Evolutionary conservation across 352 stramenopile genomes (phyloP), one percentile per base, ranked within the genome.

Genomic region (Halophytophthora polymorphica): DNA sequence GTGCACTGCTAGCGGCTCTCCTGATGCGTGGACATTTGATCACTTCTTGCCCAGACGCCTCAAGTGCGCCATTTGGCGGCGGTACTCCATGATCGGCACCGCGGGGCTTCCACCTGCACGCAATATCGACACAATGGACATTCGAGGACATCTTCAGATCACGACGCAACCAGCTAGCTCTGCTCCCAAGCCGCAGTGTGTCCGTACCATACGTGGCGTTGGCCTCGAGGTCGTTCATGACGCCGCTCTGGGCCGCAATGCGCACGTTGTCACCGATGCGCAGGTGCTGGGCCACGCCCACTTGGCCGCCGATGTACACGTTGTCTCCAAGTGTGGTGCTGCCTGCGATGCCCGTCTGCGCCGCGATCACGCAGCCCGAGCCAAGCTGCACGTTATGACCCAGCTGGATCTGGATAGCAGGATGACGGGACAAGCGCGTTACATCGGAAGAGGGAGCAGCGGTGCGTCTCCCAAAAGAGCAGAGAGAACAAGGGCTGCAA

Each of bases 311-410:
- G 34, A 93, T 73, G 45, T 89, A 61, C 23, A 93, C 85, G 36
- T 87, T 86, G 17, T 70, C 66, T 17, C 85, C 79, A 21, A 95
- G 39, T 6, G 77, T 90, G 18, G 81, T 90, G 52, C 85, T 95
- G 22, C 83, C 83, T 1, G 83, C 85, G 54, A 95, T 95, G 15
- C 83, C 85, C 1, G 79, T 86, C 50, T 95, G 83, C 10, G 81
- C 85, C 2, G 81, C 81, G 33, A 95, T 73, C 25, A 93, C 75
- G 55, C 85, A 93, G 11, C 71, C 71, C 4, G 40, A 37, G 31
- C 83, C 85, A 40, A 95, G 66, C 37, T 92, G 75, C 12, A 93
- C 83, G 33, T 95, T 95, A 67, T 95, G 85, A 2, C 83, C 85
- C 44, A 93, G 84, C 66, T 93, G 83, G 41, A 95, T 93, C 80